Evolutionary conservation across 805 yeast species (phyloP).

Genomic region (Yamadazyma paraphyllophila): DNA sequence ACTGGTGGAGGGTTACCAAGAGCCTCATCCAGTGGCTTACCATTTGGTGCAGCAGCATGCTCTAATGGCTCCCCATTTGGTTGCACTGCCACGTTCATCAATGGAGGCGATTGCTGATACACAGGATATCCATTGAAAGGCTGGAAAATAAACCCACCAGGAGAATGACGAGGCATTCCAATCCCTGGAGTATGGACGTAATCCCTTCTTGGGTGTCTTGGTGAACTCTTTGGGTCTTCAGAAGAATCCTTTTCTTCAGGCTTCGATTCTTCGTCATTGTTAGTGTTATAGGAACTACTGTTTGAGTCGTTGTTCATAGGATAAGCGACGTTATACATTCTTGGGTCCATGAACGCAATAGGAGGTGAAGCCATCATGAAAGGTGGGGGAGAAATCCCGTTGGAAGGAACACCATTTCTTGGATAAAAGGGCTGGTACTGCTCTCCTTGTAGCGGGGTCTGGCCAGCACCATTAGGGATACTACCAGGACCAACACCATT

Average conservation of each 20-base stretch:
- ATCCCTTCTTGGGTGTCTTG: slow-evolving; percentile 1
- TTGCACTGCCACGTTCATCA: slow-evolving; percentile 7
- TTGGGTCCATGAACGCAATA: slow-evolving; percentile 35
- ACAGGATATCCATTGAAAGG: slow-evolving; percentile 49
- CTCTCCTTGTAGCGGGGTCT: not conserved
- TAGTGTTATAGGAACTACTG: slow-evolving; percentile 2
- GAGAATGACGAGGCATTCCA: slow-evolving; percentile 36
- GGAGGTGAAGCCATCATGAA: slow-evolving; percentile 39
- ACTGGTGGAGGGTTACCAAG: not conserved
- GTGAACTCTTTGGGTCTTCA: not conserved
- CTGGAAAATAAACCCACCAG: slow-evolving; percentile 44
- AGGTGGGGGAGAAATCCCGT: slow-evolving; percentile 30
- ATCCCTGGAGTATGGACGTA: slow-evolving; percentile 19
- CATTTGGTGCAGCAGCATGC: slow-evolving; percentile 8
- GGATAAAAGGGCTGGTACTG: slow-evolving; percentile 29
- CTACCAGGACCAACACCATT: not conserved
- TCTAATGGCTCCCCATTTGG: not conserved
- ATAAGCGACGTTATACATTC: slow-evolving; percentile 27
- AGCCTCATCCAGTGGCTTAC: not conserved
- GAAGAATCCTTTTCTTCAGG: slow-evolving; percentile 3
- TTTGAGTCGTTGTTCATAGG: slow-evolving; percentile 17
- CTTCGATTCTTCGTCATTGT: slow-evolving; percentile 6
- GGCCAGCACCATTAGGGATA: not conserved
- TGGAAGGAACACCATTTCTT: slow-evolving; percentile 15
- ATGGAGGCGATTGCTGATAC: slow-evolving; percentile 28